These are phyloP conservation scores for Gardenia jasminoides DNA, from an alignment of 257 asterid genomes.

Conservation along the genomic window DNA sequence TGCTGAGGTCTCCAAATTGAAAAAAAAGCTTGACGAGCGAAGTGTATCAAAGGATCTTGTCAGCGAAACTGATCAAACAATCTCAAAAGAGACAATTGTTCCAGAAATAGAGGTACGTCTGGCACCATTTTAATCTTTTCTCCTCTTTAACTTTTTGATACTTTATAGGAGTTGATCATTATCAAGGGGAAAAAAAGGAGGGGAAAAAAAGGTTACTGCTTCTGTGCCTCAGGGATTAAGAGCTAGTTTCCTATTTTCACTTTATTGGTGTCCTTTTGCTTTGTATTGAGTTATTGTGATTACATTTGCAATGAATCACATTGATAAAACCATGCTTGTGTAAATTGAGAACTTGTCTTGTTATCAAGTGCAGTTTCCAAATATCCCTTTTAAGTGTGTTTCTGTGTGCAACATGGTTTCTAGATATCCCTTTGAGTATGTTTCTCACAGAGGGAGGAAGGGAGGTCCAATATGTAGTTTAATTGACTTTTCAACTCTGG, in stretches of 20 bases:
- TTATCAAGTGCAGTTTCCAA: background rate
- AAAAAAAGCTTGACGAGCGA: slow-evolving; percentile 65
- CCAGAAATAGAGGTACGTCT: slow-evolving; percentile 62
- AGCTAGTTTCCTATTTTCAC: background rate
- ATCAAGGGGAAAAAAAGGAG: too few relatives aligned
- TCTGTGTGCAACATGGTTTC: background rate
- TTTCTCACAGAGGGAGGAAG: background rate
- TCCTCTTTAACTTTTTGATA: slow-evolving; percentile 6
- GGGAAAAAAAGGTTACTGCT: background rate
- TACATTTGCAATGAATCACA: background rate
- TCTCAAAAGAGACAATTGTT: slow-evolving; percentile 37
- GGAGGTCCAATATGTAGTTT: background rate
- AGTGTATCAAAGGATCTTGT: slow-evolving; percentile 39
- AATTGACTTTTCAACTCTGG: background rate
- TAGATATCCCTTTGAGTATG: background rate
- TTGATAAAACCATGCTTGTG: background rate
- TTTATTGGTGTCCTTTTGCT: background rate
- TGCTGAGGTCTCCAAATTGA: slow-evolving; percentile 67
- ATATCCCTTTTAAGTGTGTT: background rate
- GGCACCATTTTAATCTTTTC: slow-evolving; percentile 10
- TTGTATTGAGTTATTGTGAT: background rate
- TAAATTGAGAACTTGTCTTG: background rate
- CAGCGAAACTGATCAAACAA: slow-evolving; percentile 40
- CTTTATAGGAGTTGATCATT: background rate
- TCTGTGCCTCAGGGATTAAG: background rate